Base-by-base conservation (phyloP, 2,329 filamentous ascomycete species). In the Westerdykella aurantiaca region DNA sequence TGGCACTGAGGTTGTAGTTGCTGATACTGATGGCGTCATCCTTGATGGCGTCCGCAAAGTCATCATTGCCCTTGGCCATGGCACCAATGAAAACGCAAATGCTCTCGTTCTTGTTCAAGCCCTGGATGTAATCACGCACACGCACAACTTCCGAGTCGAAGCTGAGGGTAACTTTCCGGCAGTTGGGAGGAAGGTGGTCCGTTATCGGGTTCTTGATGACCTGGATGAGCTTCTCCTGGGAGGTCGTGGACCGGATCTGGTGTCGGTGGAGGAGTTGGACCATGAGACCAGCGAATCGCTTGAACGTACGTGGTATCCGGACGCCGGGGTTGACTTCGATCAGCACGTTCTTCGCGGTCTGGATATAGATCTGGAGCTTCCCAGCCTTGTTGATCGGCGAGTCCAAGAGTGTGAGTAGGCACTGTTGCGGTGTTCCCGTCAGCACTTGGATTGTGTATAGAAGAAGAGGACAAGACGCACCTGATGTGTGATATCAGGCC, bases 281-380 rank as follows among this genome's bases (percentile, higher is more conserved):
- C 93, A 98, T 98, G 49, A 98, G 76, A 72, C 93, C 93, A 37
- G 93, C 93, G 61, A 98, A 98, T 34, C 93, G 89, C 78, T 98
- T 98, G 72, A 98, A 98, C 0, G 93, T 98, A 70, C 93, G 84
- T 40, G 93, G 93, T 55, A 98, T 97, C 62, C 93, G 88, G 46
- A 98, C 93, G 7, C 89, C 90, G n/a, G 93, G 93, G 63, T 89
- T 96, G 54, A 98, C 91, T 72, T 97, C 89, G 61, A 98, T 98
- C 57, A 98, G 77, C 31, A 97, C 91, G 41, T 93, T 91, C 72
- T 95, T 96, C 54, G 91, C 89, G 5, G 93, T 97, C 69, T 95
- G 90, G 53, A 98, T 97, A 74, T 94, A 98, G 63, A 98, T 97
- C 71, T 98, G 93, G 33, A 98, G 83, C 71, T 84, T 91, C 61